A percentile compares a stretch with the other conserved stretches of the same genome.
Evolutionary conservation across 75 land plant species (phyloP).

Genomic region (Cryptomeria japonica): DNA sequence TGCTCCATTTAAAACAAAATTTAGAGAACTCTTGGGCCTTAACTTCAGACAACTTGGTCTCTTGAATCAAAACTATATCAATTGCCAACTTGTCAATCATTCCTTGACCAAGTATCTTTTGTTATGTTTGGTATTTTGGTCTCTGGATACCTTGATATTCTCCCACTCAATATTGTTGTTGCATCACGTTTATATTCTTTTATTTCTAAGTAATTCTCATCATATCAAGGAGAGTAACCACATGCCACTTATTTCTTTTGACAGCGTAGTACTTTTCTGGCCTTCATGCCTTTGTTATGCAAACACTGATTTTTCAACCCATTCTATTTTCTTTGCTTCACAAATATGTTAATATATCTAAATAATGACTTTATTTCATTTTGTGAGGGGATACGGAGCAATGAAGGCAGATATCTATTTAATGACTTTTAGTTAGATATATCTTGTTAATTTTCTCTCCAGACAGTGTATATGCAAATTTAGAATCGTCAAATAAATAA

Average conservation of each 20-base stretch:
- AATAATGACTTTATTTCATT: conserved; percentile 2
- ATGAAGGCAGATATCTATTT: too few species aligned
- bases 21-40: too few species aligned
- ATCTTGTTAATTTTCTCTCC: neutral
- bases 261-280: neutral
- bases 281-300: neutral
- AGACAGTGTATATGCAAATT: neutral
- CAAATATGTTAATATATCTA: neutral
- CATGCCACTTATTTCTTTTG: neutral
- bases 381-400: neutral
- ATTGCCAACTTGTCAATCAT: too few species aligned
- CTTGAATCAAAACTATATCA: too few species aligned
- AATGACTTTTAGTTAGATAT: neutral
- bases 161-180: neutral
- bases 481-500: neutral
- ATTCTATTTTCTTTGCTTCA: neutral
- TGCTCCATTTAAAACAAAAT: too few species aligned
- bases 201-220: neutral
- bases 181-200: neutral
- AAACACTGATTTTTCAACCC: neutral
- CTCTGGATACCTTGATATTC: neutral
- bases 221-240: neutral
- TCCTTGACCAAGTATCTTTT: too few species aligned
- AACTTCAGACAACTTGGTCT: too few species aligned
- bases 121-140: neutral